Base-by-base conservation (phyloP, 139 green algal genomes). In the Picochlorum sp. region DNA sequence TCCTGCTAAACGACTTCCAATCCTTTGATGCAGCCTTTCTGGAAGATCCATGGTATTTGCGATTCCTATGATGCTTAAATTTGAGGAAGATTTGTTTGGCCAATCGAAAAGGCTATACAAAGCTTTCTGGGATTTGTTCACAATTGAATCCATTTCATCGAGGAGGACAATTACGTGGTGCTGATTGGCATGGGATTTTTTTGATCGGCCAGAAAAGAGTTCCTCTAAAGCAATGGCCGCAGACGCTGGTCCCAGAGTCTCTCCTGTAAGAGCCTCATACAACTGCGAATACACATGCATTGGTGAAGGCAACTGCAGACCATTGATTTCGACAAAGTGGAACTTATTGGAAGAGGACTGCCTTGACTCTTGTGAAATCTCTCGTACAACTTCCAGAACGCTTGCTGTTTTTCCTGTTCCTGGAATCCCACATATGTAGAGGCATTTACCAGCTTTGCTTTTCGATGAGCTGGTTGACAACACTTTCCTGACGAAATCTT, bases 61-160 rank as follows among this genome's bases (percentile, higher is more conserved):
- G 56, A 98, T 95, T 65, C 91, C 91, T 30, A 97, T 88, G 23
- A 97, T 82, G 8, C 76, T 79, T 45, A 97, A 75, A 11, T 78
- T 75, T 10, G 78, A 73, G 61, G 83, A 76, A 28, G 69, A 58
- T 31, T 69, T 71, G 24, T 66, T 69, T 9, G 88, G 89, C 94
- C 94, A 98, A 55, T 97, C 87, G 68, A 98, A 99, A 65, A 99
- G 72, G 75, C 97, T 97, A 84, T 98, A 98, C 59, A 98, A 84
- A 68, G 97, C 89, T 71, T 65, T 67, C 60, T 77, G 92, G 41
- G 87, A 87, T 15, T 78, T 75, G 18, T 89, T 97, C 57, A 98
- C 81, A 30, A 98, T 84, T 57, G 93, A 77, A 78, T 99, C 93
- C 60, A 98, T 86, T 74, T 98, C 94, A 66, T 98, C 94, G 21